phyloP scores from a whole-genome alignment of 2,329 filamentous ascomycete genomes.

The Arachnopeziza araneosa region DNA sequence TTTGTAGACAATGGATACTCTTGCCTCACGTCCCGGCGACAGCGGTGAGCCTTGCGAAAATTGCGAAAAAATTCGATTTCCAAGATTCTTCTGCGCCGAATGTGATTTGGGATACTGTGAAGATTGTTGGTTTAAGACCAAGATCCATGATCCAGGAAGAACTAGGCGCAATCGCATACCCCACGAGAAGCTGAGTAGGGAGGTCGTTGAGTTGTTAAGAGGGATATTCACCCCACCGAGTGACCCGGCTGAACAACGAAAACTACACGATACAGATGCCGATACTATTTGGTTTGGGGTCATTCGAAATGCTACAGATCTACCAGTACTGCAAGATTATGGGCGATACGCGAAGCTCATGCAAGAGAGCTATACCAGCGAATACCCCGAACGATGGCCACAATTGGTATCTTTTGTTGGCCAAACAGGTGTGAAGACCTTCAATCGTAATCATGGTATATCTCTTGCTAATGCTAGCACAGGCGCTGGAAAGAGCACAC shows the following conservation, averaged over 20 bases:
- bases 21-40: no score
- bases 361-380: conserved; percentile 32
- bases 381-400: conserved; percentile 23
- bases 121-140: neutral
- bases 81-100: neutral
- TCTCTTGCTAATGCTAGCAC: neutral
- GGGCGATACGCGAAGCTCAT: conserved; percentile 35
- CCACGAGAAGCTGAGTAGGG: neutral
- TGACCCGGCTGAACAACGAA: neutral
- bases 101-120: neutral
- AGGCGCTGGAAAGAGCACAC: conserved; percentile 8
- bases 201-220: neutral
- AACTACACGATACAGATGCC: conserved; percentile 23
- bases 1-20: no score
- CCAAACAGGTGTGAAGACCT: neutral
- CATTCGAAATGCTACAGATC: conserved; percentile 22
- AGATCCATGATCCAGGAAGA: neutral
- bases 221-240: neutral
- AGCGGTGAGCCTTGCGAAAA: no score
- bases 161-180: neutral
- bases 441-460: no score
- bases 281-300: conserved; percentile 35
- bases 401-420: conserved; percentile 19
- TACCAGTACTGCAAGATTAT: conserved; percentile 35
- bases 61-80: no score